Base-by-base conservation (phyloP, 805 yeast genomes). In the Pichia paraexigua region DNA sequence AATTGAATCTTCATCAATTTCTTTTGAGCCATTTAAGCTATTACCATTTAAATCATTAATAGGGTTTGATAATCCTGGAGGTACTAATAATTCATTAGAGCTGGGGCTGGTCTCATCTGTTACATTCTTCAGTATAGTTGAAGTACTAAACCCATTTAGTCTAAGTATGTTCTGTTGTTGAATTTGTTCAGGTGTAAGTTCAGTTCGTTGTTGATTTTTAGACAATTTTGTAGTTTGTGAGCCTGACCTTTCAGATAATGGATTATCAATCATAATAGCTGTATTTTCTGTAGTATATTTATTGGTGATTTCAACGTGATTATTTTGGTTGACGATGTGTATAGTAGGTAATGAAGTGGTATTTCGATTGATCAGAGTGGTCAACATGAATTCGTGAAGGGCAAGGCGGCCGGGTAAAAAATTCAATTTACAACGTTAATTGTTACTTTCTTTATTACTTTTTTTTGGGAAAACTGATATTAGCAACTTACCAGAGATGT, bases 201-300 rank as follows among this genome's bases (percentile, higher is more conserved):
- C 51, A 21, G 55, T 51, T 48, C 54, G 57, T 43, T 56, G 63
- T 43, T 58, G 66, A 45, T 54, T 61, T 30, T 59, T 58, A 28
- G 53, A 53, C 8, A 47, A 43, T 39, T 44, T 41, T 25, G 48
- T 46, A 30, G 48, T 41, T 13, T 42, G 49, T 40, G 48, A 56
- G 4, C 24, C 56, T 22, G 56, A 44, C 32, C 50, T 44, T 43
- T 56, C 48, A 24, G 47, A 24, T 44, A 48, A n/a, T 35, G 40
- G 45, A 37, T 2, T 6, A n/a, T 24, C 40, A 20, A 18, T 48
- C 45, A 32, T 27, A 7, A 17, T 40, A 10, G 7, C 13, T 17
- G 27, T 35, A 13, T 30, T 30, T 30, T 5, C n/a, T 30, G 12
- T 12, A 5, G n/a, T 30, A n/a, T 30, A 1, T 30, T 3, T 3